phyloP scores from a whole-genome alignment of 306 rosid species.

The Corylus americana region DNA sequence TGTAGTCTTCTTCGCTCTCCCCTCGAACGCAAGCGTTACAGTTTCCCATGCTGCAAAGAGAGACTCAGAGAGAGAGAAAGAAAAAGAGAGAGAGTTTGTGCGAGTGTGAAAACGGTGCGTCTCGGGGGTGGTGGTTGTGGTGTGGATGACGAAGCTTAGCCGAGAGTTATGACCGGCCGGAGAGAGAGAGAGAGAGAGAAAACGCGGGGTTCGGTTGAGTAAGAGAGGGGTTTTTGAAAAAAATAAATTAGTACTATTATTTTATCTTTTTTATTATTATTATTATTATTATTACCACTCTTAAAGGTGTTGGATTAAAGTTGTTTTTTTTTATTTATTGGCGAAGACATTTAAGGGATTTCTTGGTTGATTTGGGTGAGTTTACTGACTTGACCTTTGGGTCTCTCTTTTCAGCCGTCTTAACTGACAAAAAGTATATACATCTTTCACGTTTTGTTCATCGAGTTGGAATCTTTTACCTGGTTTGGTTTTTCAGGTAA shows the following conservation, averaged over 20 bases:
- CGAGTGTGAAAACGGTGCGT: background rate
- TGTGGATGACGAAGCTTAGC: constrained; percentile 1
- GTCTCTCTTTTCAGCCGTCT: background rate
- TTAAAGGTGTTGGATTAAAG: background rate
- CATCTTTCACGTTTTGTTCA: too few relatives aligned
- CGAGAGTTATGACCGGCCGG: constrained; percentile 2
- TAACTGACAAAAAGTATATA: too few relatives aligned
- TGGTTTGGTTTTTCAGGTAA: too few relatives aligned
- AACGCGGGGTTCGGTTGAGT: constrained; percentile 40
- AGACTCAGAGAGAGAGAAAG: background rate
- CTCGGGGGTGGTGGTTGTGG: background rate
- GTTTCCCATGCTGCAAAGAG: constrained; percentile 63
- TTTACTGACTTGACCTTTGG: background rate
- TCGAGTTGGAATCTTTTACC: too few relatives aligned
- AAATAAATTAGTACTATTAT: background rate
- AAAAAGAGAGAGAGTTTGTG: background rate
- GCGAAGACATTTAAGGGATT: background rate
- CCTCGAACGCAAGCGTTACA: constrained; percentile 67
- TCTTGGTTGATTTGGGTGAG: background rate
- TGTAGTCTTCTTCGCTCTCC: constrained; percentile 42
- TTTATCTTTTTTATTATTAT: background rate
- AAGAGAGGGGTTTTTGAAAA: constrained; percentile 29
- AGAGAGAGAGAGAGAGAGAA: constrained; percentile 24
- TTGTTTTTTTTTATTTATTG: background rate
- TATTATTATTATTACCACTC: background rate